These are phyloP conservation scores for Blastobotrys arbuscula DNA, from an alignment of 1,139 yeast species.

Conservation along the genomic window DNA sequence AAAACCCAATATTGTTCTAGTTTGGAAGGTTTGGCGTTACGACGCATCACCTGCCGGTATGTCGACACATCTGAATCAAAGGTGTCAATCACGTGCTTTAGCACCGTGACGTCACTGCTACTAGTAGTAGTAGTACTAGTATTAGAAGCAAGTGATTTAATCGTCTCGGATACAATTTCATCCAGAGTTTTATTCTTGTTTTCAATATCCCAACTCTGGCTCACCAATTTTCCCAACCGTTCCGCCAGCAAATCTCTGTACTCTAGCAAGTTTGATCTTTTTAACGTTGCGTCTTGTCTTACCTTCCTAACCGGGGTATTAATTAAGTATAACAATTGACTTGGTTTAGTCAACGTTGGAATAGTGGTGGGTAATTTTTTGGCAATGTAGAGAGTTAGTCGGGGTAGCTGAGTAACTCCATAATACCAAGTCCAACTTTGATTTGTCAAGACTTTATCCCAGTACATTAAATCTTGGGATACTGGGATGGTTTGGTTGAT, in stretches of 20 bases:
- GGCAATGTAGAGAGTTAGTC: neutral
- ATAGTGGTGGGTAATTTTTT: neutral
- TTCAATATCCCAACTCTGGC: neutral
- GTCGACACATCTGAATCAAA: neutral
- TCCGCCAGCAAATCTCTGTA: slow-evolving; percentile 3
- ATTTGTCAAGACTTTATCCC: slow-evolving; percentile 30
- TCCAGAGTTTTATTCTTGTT: neutral
- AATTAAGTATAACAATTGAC: neutral
- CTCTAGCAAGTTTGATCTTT: slow-evolving; percentile 1
- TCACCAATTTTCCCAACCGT: slow-evolving; percentile 6
- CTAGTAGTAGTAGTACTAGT: neutral
- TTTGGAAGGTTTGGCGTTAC: slow-evolving; percentile 40
- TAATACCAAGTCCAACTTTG: slow-evolving; percentile 25
- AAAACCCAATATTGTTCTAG: slow-evolving; percentile 67
- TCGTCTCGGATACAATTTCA: slow-evolving; percentile 7
- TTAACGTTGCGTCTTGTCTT: neutral
- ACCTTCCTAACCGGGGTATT: slow-evolving; percentile 1
- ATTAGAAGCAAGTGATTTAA: neutral
- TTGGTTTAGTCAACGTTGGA: neutral
- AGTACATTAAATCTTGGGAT: slow-evolving; percentile 30
- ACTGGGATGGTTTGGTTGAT: slow-evolving; percentile 32
- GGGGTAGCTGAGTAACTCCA: slow-evolving; percentile 26
- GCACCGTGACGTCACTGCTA: neutral
- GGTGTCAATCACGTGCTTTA: slow-evolving; percentile 5
- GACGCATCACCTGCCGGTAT: neutral